Evolutionary conservation across 805 yeast species (phyloP), one percentile per base, ranked within the genome.

Genomic region (Sugiyamaella marilandica): DNA sequence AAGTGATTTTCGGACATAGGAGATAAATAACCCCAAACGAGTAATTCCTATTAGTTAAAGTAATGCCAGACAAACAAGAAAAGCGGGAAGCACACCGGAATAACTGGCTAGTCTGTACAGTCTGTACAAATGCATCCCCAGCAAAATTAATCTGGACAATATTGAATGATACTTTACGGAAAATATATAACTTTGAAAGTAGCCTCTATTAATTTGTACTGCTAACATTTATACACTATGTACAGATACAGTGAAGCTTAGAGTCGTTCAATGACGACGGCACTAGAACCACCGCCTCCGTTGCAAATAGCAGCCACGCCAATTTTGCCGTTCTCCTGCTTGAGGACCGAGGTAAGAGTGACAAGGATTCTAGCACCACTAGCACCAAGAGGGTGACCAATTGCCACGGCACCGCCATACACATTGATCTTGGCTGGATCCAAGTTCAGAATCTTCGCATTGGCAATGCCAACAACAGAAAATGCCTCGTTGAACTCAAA

Each of bases 221-320:
- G 7, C 29, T 24, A 24, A 7, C 29, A 24, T 24, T 24, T 24
- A 24, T 24, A 24, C 29, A 5, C 29, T 24, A 24, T 24, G 29
- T 36, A 34, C 14, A 46, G n/a, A 18, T 33, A 18, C 21, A 21
- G 14, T 3, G n/a, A n/a, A n/a, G n/a, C 14, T 55, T 70, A 78
- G 44, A 82, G 65, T 64, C 76, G 82, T 76, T 91, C 96, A 64
- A 94, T 80, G 56, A 94, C 88, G 64, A 94, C 76, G 24, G 98
- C 84, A 52, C 96, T 85, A 47, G 97, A 98, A 69, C 99, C 99
- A 70, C 99, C 99, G 66, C 99, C 99, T 77, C 99, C 99, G 72
- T 94, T 94, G 80, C 99, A 94, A 68, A 94, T 85, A 70, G 89
- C 97, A 64, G 97, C 97, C 61, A 83, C 89, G 70, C 99, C 99